Evolutionary conservation across 352 stramenopile genomes (phyloP), one percentile per base, ranked within the genome.

Genomic region (Phytophthora sansomeana): DNA sequence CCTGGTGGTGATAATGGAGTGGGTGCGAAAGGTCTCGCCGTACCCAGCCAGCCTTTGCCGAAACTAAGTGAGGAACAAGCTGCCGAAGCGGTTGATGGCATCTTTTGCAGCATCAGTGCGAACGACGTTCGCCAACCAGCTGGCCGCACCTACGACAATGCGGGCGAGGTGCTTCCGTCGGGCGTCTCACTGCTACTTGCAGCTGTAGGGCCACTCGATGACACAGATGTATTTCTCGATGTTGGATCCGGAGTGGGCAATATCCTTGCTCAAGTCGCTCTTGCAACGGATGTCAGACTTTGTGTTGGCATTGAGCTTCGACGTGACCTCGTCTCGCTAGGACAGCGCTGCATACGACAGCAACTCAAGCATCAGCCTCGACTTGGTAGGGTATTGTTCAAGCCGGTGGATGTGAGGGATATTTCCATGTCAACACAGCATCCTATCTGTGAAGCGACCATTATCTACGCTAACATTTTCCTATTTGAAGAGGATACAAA

Each of bases 241-340:
- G 33, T 65, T 14, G 57, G 38, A 24, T 29, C 48, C 19, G 58
- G 58, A 3, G n/a, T n/a, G n/a, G 49, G 48, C 1, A 60, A 61
- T n/a, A 32, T 67, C 19, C 0, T 61, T 7, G 35, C 48, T 4
- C 59, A 61, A 44, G 28, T 57, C 48, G 51, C 61, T 8, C 44
- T 58, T 10, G 11, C 11, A 28, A 69, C 44, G n/a, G 16, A 33
- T 0, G 36, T 28, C 0, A 30, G 9, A 17, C 11, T 1, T 1
- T 56, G 49, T 17, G 24, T 66, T 24, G 47, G 47, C 11, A 6
- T 66, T 1, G 58, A 58, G 29, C 5, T 58, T 13, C 47, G 58
- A 9, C 19, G 3, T 1, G 41, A 61, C 19, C 19, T 67, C 16
- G 21, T 41, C 11, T 9, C 19, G 29, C 11, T 53, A 29, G 48